Conservation (phyloP, 306 rosid genomes). For the Psophocarpus tetragonolobus region DNA sequence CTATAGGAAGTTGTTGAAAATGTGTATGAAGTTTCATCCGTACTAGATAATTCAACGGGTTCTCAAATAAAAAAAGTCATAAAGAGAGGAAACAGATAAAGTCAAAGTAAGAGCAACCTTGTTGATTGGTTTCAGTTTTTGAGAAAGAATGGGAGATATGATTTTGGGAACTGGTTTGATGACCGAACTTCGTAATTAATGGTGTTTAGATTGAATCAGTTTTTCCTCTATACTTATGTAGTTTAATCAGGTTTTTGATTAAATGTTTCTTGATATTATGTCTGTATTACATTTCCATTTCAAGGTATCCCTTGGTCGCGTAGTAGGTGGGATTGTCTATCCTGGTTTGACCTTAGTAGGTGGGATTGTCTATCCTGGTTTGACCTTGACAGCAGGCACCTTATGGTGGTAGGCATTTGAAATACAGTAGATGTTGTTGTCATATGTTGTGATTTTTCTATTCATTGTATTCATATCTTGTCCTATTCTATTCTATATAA, state of each 20-base stretch:
- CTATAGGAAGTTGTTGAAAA: no score
- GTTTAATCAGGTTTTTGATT: slow-evolving; percentile 7
- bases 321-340: slow-evolving; percentile 97
- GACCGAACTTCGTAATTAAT: slow-evolving; percentile 87
- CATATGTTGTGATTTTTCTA: slow-evolving; percentile 17
- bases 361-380: slow-evolving; percentile 97
- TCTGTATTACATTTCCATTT: slow-evolving; percentile 24
- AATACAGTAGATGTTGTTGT: slow-evolving; percentile 21
- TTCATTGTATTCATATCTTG: slow-evolving; percentile 16
- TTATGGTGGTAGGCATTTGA: slow-evolving; percentile 73
- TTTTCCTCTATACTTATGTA: neutral
- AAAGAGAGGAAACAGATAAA: no score
- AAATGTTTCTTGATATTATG: slow-evolving; percentile 32
- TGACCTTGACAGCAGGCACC: slow-evolving; percentile 95
- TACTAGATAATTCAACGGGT: no score
- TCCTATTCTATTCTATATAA: neutral
- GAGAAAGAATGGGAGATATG: slow-evolving; percentile 93
- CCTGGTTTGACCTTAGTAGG: slow-evolving; percentile 97
- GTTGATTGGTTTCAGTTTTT: slow-evolving; percentile 79
- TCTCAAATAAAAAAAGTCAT: no score
- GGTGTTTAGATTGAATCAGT: neutral
- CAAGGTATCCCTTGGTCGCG: slow-evolving; percentile 99
- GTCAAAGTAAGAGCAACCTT: slow-evolving; percentile 24
- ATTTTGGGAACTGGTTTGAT: slow-evolving; percentile 99
- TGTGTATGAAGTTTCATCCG: no score